These are phyloP conservation scores for Pythium insidiosum DNA, from an alignment of 352 stramenopile species.

Conservation along the genomic window DNA sequence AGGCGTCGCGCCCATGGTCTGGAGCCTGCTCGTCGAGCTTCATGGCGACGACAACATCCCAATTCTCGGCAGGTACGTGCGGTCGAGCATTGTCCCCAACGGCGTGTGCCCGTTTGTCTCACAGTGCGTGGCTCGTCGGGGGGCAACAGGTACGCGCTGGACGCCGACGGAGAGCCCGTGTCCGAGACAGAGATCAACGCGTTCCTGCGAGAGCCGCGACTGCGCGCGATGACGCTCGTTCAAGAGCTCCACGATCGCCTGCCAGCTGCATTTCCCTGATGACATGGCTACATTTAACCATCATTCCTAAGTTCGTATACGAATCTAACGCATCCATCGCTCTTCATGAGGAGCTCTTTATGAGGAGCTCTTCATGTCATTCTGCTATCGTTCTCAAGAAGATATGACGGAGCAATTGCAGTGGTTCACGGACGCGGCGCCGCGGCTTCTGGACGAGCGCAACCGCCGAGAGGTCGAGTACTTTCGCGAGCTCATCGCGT, in stretches of 20 bases:
- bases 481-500: slow-evolving; percentile 48
- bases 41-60: slow-evolving; percentile 50
- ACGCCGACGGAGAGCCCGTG: slow-evolving; percentile 34
- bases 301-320: too few relatives aligned
- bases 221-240: slow-evolving; percentile 32
- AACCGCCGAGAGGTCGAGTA: slow-evolving; percentile 50
- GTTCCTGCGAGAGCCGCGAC: slow-evolving; percentile 30
- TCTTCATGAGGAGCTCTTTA: too few relatives aligned
- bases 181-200: slow-evolving; percentile 20
- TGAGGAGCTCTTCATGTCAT: too few relatives aligned
- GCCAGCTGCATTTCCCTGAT: slow-evolving; percentile 9
- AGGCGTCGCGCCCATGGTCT: slow-evolving; percentile 68
- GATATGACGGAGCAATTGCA: not conserved
- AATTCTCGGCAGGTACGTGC: slow-evolving; percentile 10
- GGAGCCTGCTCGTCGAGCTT: slow-evolving; percentile 54
- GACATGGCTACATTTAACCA: too few relatives aligned
- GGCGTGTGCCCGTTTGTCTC: not conserved
- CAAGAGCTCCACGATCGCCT: slow-evolving; percentile 27
- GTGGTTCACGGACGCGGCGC: slow-evolving; percentile 30
- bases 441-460: slow-evolving; percentile 48
- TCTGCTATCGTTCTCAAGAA: too few relatives aligned
- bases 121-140: too few relatives aligned
- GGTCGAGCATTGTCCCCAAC: not conserved
- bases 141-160: slow-evolving; percentile 36
- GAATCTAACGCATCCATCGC: too few relatives aligned